Evolutionary conservation across 2,329 filamentous ascomycete genomes (phyloP), one percentile per base, ranked within the genome.

Genomic region (Claviceps cyperi): DNA sequence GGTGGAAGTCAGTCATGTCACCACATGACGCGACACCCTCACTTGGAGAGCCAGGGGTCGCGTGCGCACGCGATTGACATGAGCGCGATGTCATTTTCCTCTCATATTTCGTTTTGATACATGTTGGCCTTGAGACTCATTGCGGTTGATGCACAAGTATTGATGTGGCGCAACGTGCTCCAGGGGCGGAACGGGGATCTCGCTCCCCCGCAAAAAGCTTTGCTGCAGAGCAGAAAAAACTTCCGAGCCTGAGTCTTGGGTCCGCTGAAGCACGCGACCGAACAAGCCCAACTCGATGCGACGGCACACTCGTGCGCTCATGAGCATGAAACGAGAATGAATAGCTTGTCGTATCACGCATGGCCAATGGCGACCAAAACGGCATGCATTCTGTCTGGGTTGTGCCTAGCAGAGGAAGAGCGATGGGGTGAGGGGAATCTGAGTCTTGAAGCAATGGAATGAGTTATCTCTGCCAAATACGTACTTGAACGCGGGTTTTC

Each of bases 401-500:
- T 11, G 28, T 32, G 28, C 28, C 11, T 9, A 28, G 28, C 28
- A 32, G 28, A 32, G 28, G 9, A 9, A 28, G 24, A 28, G 24
- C 24, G 24, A 9, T 28, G 24, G 28, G 28, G 28, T 11, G 28
- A 32, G 24, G 28, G 9, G 28, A 32, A 32, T 32, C 9, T 32
- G 28, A 32, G 28, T 11, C 28, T 32, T 32, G 9, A 9, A 32
- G 28, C 28, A 32, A 9, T 4, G 24, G 8, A 8, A 28, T 28
- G 24, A 28, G 8, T 2, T 9, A 28, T 28, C 24, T 11, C 28
- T 32, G 28, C 28, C 3, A 32, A 4, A 32, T 32, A 74, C 79
- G 56, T 77, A 85, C 81, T 74, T 98, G 92, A 55, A 98, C 92
- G 69, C 89, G 81, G 52, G 92, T 98, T 67, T 92, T 92, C 55